Conservation (phyloP, 2,329 filamentous ascomycete species). For the Fusarium clavum region DNA sequence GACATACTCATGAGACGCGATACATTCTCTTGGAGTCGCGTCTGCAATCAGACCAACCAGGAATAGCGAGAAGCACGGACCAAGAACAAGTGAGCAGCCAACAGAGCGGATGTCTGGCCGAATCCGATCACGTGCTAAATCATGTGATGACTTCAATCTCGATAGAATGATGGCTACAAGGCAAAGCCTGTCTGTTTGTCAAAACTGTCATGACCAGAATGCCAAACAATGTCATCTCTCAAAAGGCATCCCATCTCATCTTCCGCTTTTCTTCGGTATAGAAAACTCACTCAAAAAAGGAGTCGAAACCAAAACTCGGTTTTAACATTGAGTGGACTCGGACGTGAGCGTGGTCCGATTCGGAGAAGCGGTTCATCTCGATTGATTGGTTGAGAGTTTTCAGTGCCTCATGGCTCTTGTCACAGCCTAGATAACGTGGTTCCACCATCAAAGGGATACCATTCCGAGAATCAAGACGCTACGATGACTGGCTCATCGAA, state of each 20-base stretch:
- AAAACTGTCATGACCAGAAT: background rate
- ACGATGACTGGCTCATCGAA: background rate
- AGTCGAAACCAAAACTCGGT: slow-evolving; percentile 18
- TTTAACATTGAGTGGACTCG: slow-evolving; percentile 34
- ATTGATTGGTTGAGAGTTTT: slow-evolving; percentile 30
- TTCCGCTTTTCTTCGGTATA: slow-evolving; percentile 2
- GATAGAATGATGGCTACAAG: background rate
- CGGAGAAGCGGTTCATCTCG: slow-evolving; percentile 19
- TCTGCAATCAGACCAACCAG: slow-evolving; percentile 6
- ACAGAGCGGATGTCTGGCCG: fast-evolving
- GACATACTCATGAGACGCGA: slow-evolving; percentile 25
- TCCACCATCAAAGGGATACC: background rate
- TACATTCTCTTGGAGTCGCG: slow-evolving; percentile 29
- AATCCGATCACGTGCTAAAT: slow-evolving; percentile 3
- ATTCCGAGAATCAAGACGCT: background rate
- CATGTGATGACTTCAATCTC: background rate
- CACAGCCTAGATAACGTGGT: slow-evolving; percentile 17
- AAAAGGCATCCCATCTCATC: background rate
- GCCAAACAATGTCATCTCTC: background rate
- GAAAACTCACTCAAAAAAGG: slow-evolving; percentile 1
- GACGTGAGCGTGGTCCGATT: slow-evolving; percentile 25
- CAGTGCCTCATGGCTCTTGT: slow-evolving; percentile 25
- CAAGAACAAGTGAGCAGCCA: background rate
- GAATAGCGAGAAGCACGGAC: slow-evolving; percentile 16
- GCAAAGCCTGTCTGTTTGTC: too few species aligned